Base-by-base conservation (phyloP, 225 moss, liverwort and hornwort species). In the Sphagnum contortum region DNA sequence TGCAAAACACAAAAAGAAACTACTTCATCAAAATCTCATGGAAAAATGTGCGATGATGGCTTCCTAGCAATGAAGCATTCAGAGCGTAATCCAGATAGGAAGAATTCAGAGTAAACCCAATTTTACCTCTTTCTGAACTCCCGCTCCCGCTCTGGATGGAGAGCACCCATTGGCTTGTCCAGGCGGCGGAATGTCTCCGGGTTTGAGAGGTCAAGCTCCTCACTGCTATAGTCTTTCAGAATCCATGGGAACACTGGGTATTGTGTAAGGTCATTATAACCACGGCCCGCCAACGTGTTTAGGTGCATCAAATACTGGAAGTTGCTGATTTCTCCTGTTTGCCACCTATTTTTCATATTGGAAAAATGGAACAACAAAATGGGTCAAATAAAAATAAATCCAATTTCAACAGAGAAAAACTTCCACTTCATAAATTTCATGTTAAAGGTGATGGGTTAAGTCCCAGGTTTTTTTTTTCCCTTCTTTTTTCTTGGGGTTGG, bases 231-330 rank as follows among this genome's bases (percentile, higher is more conserved):
- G 69, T 93, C 90, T 75, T 87, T 85, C 70, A 93, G 62, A 61
- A 93, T 81, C 92, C 92, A 93, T 49, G 92, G 92, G 56, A 93
- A 93, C 47, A 93, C 92, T 74, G 92, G 92, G 64, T 93, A 93
- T 10, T 93, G 92, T 48, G 92, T 93, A n/a, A 93, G 85, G 73
- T 93, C 92, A 74, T 93, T 93, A 53, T 93, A 93, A 60, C 92
- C 90, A 73, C 92, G 92, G 68, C 92, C 92, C 49, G 92, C 90
- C 64, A 93, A 72, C 57, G 92, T 93, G 70, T 93, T 93, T 59
- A 93, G 81, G 69, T 93, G 92, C 92, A 93, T 93, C 48, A 93
- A 85, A 70, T 93, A 93, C 73, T 93, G 92, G 52, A 93, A 93
- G 66, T 93, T 93, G 75, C 92, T 93, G 13, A 93, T 93, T 74